These are phyloP conservation scores for Taphrina wiesneri DNA, from an alignment of 1,139 yeast genomes.

Conservation along the genomic window DNA sequence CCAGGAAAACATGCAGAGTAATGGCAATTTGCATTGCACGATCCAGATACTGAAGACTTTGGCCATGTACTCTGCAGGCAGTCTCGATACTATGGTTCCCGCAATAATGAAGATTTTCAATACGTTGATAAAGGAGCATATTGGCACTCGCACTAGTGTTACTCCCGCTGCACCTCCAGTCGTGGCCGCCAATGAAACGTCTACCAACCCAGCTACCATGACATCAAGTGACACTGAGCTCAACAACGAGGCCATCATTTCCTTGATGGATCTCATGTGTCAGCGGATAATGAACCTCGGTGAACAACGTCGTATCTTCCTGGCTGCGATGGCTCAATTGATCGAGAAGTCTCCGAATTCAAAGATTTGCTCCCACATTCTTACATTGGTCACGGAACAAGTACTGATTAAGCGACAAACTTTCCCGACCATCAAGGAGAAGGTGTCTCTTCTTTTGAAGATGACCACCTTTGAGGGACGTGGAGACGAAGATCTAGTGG, in stretches of 20 bases:
- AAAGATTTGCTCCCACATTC: conserved; percentile 70
- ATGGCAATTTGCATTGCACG: conserved; percentile 80
- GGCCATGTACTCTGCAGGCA: conserved; percentile 69
- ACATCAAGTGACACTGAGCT: conserved; percentile 30
- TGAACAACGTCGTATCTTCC: conserved; percentile 86
- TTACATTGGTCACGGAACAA: conserved; percentile 81
- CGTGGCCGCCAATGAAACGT: conserved; percentile 29
- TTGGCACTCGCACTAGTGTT: conserved; percentile 44
- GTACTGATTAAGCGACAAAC: conserved; percentile 79
- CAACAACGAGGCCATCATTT: conserved; percentile 49
- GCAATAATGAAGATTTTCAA: conserved; percentile 82
- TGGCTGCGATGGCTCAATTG: conserved; percentile 81
- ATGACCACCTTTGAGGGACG: conserved; percentile 91
- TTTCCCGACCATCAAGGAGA: conserved; percentile 93
- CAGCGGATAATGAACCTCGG: conserved; percentile 80
- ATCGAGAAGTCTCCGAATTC: conserved; percentile 86
- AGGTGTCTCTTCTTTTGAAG: conserved; percentile 89
- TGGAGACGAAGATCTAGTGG: conserved; percentile 78
- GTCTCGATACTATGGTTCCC: conserved; percentile 72
- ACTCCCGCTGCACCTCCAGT: conserved; percentile 32
- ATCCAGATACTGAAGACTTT: conserved; percentile 83
- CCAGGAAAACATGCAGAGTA: conserved; percentile 75
- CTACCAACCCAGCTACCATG: conserved; percentile 36
- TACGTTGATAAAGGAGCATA: conserved; percentile 84
- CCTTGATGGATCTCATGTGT: conserved; percentile 73